Evolutionary conservation across 2,329 filamentous ascomycete species (phyloP).

Genomic region (Hymenoscyphus occultus): DNA sequence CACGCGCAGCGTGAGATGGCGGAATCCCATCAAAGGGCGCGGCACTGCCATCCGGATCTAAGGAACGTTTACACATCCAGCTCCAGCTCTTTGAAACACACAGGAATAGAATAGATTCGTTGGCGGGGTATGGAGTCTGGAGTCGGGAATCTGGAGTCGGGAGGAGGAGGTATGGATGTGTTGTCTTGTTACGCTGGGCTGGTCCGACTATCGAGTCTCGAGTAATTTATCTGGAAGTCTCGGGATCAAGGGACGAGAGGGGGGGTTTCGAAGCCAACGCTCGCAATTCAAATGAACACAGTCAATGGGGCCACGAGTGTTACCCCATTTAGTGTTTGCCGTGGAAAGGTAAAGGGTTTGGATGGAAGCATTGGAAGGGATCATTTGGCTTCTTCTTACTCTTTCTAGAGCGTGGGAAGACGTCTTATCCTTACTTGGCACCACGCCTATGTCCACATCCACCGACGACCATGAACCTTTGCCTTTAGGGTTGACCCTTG

Average conservation of each 20-base stretch:
- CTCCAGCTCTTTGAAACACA: no score
- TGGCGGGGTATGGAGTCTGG: no score
- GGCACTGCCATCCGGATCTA: no score
- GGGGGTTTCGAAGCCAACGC: background rate
- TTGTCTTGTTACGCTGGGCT: slow-evolving; percentile 2
- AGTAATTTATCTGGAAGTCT: background rate
- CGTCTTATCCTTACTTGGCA: background rate
- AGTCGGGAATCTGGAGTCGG: no score
- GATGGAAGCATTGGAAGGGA: background rate
- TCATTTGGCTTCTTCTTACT: background rate
- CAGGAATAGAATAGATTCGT: no score
- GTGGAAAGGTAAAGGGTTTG: background rate
- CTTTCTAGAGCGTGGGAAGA: background rate
- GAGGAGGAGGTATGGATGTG: background rate
- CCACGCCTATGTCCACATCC: no score
- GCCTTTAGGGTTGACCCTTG: background rate
- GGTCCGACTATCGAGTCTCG: background rate
- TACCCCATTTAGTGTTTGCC: background rate
- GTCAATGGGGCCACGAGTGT: background rate
- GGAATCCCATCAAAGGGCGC: no score
- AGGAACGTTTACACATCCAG: no score
- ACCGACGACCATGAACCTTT: background rate
- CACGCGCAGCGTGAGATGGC: no score
- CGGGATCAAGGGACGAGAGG: background rate
- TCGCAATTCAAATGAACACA: background rate